Conservation (phyloP, 768 basidiomycete species). For the Gloeopeniophorella convolvens region DNA sequence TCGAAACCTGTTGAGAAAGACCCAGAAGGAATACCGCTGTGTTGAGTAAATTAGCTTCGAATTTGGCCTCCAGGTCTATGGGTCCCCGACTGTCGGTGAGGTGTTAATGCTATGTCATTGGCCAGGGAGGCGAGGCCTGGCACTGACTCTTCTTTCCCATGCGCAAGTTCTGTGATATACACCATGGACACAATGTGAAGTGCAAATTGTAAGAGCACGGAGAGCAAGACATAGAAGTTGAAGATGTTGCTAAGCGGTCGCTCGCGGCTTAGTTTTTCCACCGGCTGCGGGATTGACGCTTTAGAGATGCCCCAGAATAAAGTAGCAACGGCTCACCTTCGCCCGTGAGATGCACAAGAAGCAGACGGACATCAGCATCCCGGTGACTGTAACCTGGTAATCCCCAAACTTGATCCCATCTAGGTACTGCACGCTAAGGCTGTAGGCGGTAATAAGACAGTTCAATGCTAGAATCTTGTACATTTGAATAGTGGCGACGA, state of each 20-base stretch:
- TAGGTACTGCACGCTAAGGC: constrained; percentile 92
- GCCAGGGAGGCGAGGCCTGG: neutral
- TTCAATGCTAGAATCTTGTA: constrained; percentile 98
- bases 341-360: constrained; percentile 98
- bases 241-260: constrained; percentile 94
- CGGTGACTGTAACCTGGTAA: constrained; percentile 95
- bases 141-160: constrained; percentile 68
- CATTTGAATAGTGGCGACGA: constrained; percentile 99
- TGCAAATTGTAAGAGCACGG: constrained; percentile 88
- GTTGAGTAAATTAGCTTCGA: constrained; percentile 90
- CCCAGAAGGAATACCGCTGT: constrained; percentile 95
- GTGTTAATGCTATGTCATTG: neutral
- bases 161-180: constrained; percentile 87
- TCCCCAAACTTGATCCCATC: constrained; percentile 99
- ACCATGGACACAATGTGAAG: constrained; percentile 86
- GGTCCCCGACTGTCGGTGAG: constrained; percentile 48
- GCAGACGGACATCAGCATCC: constrained; percentile 96
- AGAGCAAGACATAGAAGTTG: constrained; percentile 90
- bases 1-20: constrained; percentile 96
- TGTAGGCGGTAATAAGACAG: constrained; percentile 98
- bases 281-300: constrained; percentile 51
- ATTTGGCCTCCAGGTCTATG: constrained; percentile 94
- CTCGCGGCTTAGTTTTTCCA: constrained; percentile 90
- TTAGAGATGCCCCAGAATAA: neutral
- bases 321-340: constrained; percentile 51